Evolutionary conservation across 352 stramenopile species (phyloP).

Genomic region (Globisporangium cylindrosporum): DNA sequence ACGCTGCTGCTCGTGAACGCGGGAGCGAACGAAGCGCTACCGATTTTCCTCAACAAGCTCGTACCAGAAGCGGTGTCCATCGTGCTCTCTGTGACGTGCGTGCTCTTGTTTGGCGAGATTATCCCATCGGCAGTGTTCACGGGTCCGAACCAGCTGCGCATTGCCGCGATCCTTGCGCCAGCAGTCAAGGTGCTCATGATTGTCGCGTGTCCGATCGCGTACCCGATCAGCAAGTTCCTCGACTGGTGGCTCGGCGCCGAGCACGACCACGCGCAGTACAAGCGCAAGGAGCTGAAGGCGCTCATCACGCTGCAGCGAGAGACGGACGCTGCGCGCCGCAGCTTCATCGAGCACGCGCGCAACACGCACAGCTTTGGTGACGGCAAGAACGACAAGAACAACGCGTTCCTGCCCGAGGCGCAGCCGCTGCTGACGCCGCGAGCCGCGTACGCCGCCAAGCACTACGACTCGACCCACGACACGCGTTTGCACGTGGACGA

Average conservation of each 20-base stretch:
- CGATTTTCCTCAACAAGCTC: slow-evolving; percentile 92
- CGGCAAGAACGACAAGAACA: background rate
- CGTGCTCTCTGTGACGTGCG: slow-evolving; percentile 91
- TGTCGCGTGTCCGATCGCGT: slow-evolving; percentile 86
- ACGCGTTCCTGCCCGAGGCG: slow-evolving; percentile 14
- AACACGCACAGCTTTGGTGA: background rate
- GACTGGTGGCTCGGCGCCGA: slow-evolving; percentile 86
- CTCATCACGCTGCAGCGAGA: slow-evolving; percentile 80
- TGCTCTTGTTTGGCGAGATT: slow-evolving; percentile 97
- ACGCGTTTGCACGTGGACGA: slow-evolving; percentile 77
- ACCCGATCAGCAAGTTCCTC: slow-evolving; percentile 89
- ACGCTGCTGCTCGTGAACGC: slow-evolving; percentile 94
- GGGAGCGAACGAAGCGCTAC: slow-evolving; percentile 91
- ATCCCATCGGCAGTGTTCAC: slow-evolving; percentile 94
- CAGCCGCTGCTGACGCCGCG: slow-evolving; percentile 28
- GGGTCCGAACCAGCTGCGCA: slow-evolving; percentile 89
- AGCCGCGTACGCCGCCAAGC: slow-evolving; percentile 21
- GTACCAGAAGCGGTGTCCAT: slow-evolving; percentile 84
- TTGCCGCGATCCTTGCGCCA: slow-evolving; percentile 79
- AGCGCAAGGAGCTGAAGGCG: slow-evolving; percentile 87
- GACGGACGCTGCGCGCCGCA: slow-evolving; percentile 37
- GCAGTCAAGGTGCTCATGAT: slow-evolving; percentile 88
- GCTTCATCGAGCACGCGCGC: slow-evolving; percentile 28
- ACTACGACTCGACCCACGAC: slow-evolving; percentile 33
- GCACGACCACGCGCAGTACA: slow-evolving; percentile 79